Evolutionary conservation across 2,329 filamentous ascomycete genomes (phyloP).

Genomic region (Microcera coccophila): DNA sequence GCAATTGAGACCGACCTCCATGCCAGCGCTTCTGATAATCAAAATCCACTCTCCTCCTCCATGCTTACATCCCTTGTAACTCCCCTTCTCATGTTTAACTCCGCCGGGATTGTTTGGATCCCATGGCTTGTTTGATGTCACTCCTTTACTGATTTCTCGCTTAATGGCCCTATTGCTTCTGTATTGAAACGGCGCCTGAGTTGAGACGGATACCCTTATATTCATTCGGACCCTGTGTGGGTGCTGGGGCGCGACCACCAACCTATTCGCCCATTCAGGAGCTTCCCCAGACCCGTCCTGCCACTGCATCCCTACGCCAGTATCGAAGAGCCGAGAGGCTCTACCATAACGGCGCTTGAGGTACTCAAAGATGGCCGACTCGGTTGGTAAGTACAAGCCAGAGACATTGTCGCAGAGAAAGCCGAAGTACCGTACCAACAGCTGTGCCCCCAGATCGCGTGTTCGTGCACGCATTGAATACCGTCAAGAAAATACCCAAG

Average conservation of each 20-base stretch:
- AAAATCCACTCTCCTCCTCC: slow-evolving; percentile 4
- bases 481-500: slow-evolving; percentile 94
- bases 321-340: slow-evolving; percentile 14
- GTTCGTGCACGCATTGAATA: slow-evolving; percentile 98
- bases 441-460: slow-evolving; percentile 70
- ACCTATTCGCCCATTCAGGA: neutral
- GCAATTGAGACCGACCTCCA: slow-evolving; percentile 6
- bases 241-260: neutral
- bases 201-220: neutral
- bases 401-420: neutral
- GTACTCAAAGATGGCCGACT: slow-evolving; percentile 30
- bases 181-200: slow-evolving; percentile 1
- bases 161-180: neutral
- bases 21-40: slow-evolving; percentile 5
- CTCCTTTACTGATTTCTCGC: slow-evolving; percentile 1
- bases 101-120: slow-evolving; percentile 22
- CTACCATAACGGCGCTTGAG: slow-evolving; percentile 8
- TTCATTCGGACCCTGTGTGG: neutral
- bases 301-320: neutral
- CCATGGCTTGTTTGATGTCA: slow-evolving; percentile 10
- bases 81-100: too few relatives aligned
- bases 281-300: neutral
- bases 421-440: neutral
- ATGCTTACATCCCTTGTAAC: too few relatives aligned
- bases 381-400: slow-evolving; percentile 25